Evolutionary conservation across 495 filamentous ascomycete species (phyloP), one percentile per base, ranked within the genome.

Genomic region (Hypoxylon fragiforme): DNA sequence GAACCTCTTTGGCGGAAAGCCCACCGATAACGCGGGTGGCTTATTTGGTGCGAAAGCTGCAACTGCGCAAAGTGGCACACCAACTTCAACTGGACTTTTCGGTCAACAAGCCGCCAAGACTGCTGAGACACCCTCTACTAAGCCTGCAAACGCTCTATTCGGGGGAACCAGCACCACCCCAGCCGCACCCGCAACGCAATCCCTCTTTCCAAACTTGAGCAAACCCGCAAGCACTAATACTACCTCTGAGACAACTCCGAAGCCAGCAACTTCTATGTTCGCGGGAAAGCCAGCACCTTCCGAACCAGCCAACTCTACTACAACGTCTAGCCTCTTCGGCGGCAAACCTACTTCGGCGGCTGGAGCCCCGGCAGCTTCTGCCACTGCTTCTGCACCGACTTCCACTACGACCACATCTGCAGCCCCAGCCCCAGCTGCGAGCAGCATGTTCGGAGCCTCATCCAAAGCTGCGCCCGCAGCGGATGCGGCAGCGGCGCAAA

Each of bases 311-410:
- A 70, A 73, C 41, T 34, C 69, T 35, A 9, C n/a, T n/a, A n/a
- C n/a, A n/a, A n/a, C 68, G n/a, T 40, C 55, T 43, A 57, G 55
- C 37, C 46, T 73, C 0, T 73, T 77, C 36, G 64, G 64, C 19
- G 54, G 53, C 18, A 42, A 44, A 28, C 26, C 62, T 47, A 54
- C 54, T 24, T 28, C 67, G 2, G 38, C 62, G 22, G 45, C 65
- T n/a, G 24, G 22, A 7, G 47, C 43, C 12, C 14, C 55, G 32
- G 36, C 55, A 14, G 20, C 40, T 32, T 48, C 58, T 37, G 31
- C 56, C 14, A 15, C 14, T 22, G 20, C 53, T 22, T 26, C 60
- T n/a, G 48, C 50, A 31, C 19, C 44, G 43, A 34, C 35, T 43
- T 30, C 64, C 21, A 49, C 60, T 8, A 38, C 61, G 11, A 30